Conservation (phyloP, 176 grass and related monocot genomes). For the Pontederia paniculata region DNA sequence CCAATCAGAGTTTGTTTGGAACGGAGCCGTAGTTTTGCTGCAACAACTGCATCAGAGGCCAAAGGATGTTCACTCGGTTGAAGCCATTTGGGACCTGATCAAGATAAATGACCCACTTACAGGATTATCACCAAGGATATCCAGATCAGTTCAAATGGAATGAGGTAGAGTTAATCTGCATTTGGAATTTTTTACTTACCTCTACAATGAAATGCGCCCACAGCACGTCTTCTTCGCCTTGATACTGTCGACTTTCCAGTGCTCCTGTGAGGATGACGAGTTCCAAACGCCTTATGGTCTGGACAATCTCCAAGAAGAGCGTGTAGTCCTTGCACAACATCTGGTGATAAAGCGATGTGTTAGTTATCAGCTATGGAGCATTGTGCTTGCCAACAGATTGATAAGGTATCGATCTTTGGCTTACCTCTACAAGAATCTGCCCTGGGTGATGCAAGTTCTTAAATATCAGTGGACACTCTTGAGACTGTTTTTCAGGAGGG, state of each 20-base stretch:
- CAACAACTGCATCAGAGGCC: constrained; percentile 55
- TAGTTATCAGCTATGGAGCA: not conserved
- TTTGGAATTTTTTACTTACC: constrained; percentile 18
- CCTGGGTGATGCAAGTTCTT: constrained; percentile 53
- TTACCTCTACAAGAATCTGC: constrained; percentile 66
- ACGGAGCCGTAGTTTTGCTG: constrained; percentile 19
- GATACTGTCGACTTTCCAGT: constrained; percentile 28
- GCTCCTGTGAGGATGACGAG: constrained; percentile 48
- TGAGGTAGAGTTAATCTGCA: not conserved
- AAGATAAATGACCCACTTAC: too few species aligned
- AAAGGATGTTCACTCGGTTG: constrained; percentile 59
- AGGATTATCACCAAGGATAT: not conserved
- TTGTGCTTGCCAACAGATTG: too few species aligned
- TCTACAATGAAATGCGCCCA: constrained; percentile 57
- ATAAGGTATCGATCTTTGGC: not conserved
- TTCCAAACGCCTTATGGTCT: constrained; percentile 33
- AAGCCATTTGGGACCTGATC: constrained; percentile 32
- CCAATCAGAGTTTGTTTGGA: not conserved
- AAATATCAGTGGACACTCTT: constrained; percentile 42
- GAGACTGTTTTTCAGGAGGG: constrained; percentile 6
- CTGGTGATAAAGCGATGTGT: constrained; percentile 13
- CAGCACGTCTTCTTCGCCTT: not conserved
- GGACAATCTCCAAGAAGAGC: constrained; percentile 46
- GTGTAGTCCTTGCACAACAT: constrained; percentile 39
- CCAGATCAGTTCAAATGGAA: not conserved